Percentiles rank a stretch among this genome's conserved stretches.
phyloP scores from a whole-genome alignment of 176 grass and related monocot genomes.

The Ananas comosus region DNA sequence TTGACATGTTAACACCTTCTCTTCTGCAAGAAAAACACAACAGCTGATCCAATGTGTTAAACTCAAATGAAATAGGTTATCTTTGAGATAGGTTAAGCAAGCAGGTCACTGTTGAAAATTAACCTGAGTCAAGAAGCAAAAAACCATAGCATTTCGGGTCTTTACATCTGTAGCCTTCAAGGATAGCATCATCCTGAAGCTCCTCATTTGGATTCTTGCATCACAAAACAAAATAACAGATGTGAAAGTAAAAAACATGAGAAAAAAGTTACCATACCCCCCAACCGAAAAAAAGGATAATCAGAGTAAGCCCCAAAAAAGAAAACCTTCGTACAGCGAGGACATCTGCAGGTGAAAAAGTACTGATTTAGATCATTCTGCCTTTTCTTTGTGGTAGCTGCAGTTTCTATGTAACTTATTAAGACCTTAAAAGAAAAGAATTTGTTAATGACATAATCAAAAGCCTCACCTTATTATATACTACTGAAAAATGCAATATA shows the following conservation, averaged over 20 bases:
- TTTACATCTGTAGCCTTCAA: conserved; percentile 74
- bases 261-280: background rate
- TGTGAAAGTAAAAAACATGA: background rate
- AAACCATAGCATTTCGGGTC: conserved; percentile 56
- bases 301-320: conserved; percentile 3
- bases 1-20: conserved; percentile 56
- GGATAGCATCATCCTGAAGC: conserved; percentile 42
- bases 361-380: conserved; percentile 77
- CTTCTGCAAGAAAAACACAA: conserved; percentile 23
- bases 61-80: background rate
- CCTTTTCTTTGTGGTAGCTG: conserved; percentile 55
- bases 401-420: conserved; percentile 97
- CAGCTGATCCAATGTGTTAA: background rate
- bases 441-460: background rate
- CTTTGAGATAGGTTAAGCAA: background rate
- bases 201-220: conserved; percentile 30
- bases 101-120: background rate
- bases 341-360: conserved; percentile 74
- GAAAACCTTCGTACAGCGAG: conserved; percentile 59
- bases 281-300: background rate
- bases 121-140: conserved; percentile 50
- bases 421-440: conserved; percentile 45
- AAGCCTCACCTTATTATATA: conserved; percentile 7
- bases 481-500: background rate
- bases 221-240: conserved; percentile 17